Conservation (phyloP, 2,329 filamentous ascomycete species). For the Nemania serpens region DNA sequence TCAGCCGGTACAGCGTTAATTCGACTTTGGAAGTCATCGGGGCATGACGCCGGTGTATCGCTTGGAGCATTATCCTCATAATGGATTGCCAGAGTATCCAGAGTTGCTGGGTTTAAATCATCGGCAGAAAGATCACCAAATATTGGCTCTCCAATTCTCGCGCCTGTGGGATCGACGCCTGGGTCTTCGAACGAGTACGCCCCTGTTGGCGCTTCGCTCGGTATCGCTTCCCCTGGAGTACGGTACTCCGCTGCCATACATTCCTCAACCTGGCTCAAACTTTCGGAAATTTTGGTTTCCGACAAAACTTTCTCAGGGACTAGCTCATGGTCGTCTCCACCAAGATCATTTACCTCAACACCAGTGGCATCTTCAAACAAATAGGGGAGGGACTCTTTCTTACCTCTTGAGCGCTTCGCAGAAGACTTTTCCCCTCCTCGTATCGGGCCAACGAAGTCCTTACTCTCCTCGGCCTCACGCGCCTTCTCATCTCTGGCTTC, state of each 20-base stretch:
- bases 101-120: background rate
- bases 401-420: constrained; percentile 48
- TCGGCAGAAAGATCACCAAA: background rate
- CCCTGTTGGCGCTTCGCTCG: background rate
- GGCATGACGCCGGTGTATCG: background rate
- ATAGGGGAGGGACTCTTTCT: constrained; percentile 44
- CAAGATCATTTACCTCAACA: constrained; percentile 38
- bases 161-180: background rate
- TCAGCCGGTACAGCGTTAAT: background rate
- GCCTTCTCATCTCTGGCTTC: constrained; percentile 3
- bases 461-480: constrained; percentile 42
- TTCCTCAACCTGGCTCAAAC: constrained; percentile 6
- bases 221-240: background rate
- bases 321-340: constrained; percentile 35
- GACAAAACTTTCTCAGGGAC: constrained; percentile 27
- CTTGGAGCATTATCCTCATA: background rate
- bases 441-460: constrained; percentile 48
- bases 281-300: background rate
- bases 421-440: constrained; percentile 42
- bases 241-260: background rate
- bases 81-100: background rate
- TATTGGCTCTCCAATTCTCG: background rate
- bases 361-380: constrained; percentile 44
- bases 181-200: background rate
- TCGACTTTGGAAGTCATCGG: background rate